Evolutionary conservation across 1,139 yeast species (phyloP), one percentile per base, ranked within the genome.

Genomic region (Zygoascus sp.): DNA sequence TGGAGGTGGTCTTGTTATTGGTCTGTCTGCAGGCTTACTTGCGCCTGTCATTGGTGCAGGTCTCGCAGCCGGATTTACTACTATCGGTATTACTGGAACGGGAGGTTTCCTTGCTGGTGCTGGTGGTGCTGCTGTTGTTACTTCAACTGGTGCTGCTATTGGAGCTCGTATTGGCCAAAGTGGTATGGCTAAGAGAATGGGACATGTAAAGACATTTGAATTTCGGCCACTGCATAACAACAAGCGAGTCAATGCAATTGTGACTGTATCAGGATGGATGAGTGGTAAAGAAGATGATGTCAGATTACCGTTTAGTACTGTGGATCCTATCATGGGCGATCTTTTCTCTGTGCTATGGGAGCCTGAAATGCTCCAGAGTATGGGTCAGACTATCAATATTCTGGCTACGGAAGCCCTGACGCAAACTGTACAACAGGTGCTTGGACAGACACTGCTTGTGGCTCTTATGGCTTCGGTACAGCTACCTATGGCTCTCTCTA

Each of bases 41-140:
- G 98, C 98, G 0, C 99, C 99, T 0, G 96, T 94, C 3, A 94
- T 94, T 59, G 98, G 98, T 40, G 97, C 97, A 1, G 98, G 99
- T 57, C 64, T 94, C 22, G 98, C 98, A 1, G 97, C 98, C 2
- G 99, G 98, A 9, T 72, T 94, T 40, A 83, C 97, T 0, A 92
- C 98, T 0, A 80, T 92, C 25, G 99, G 99, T 22, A 85, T 94
- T 22, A 74, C 87, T 1, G 98, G 99, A 17, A 89, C 98, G 0
- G 69, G 88, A 16, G 87, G 95, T 1, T 92, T 94, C 58, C 70
- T 94, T 34, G 97, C 97, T 0, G 98, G 98, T 41, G 88, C 94
- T 1, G 98, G 97, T 22, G 98, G 99, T 39, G 87, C 97, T 10
- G 90, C 96, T 0, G 77, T 90, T 35, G 95, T 94, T 42, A 90